Conservation (phyloP, 2,329 filamentous ascomycete genomes). For the Neodidymelliopsis sp. region DNA sequence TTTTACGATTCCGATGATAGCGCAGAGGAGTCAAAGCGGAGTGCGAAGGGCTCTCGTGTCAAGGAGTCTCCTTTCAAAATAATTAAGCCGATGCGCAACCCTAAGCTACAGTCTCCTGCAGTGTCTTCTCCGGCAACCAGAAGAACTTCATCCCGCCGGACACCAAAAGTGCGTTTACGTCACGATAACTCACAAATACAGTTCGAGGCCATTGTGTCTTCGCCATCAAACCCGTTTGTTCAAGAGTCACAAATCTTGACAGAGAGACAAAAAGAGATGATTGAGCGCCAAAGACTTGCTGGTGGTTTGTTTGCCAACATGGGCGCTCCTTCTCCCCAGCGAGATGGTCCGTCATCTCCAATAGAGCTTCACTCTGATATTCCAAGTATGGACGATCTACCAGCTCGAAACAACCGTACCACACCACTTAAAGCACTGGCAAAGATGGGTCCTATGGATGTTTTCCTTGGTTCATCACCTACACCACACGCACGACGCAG, state of each 20-base stretch:
- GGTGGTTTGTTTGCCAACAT: constrained; percentile 73
- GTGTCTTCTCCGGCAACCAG: constrained; percentile 28
- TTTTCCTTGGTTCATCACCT: constrained; percentile 46
- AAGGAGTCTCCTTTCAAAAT: constrained; percentile 41
- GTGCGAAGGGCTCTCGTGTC: constrained; percentile 30
- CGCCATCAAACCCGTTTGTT: constrained; percentile 55
- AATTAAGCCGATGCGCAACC: constrained; percentile 29
- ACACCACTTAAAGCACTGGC: constrained; percentile 38
- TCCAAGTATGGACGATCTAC: constrained; percentile 34
- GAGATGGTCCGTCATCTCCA: constrained; percentile 30
- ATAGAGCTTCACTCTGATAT: constrained; percentile 42
- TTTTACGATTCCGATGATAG: constrained; percentile 52
- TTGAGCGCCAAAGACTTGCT: constrained; percentile 71
- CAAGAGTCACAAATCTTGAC: constrained; percentile 78
- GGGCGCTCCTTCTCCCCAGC: constrained; percentile 28
- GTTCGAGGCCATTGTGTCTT: constrained; percentile 73
- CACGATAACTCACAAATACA: constrained; percentile 86
- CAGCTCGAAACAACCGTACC: constrained; percentile 26
- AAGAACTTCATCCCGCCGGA: constrained; percentile 36
- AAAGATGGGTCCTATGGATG: constrained; percentile 45
- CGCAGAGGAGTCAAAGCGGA: constrained; percentile 18
- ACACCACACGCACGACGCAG: constrained; percentile 43
- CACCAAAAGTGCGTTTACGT: constrained; percentile 64
- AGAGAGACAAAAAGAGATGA: constrained; percentile 79
- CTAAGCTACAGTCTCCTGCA: constrained; percentile 38